Evolutionary conservation across 306 rosid genomes (phyloP).

Genomic region (Phaseolus lunatus): DNA sequence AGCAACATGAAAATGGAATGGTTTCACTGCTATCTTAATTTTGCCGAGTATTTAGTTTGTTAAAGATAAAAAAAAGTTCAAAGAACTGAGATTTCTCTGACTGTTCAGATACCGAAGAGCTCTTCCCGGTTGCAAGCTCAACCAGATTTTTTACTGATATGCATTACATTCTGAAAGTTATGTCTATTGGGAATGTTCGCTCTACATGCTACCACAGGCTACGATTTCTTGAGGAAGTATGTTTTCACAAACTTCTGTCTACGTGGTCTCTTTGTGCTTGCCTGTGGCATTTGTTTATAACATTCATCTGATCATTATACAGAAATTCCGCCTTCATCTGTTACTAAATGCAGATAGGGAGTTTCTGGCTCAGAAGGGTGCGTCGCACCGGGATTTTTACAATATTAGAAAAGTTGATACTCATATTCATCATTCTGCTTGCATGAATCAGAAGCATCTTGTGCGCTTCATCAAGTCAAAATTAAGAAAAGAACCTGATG

Average conservation of each 20-base stretch:
- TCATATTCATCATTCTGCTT: slow-evolving; percentile 93
- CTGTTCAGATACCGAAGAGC: slow-evolving; percentile 63
- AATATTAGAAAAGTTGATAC: slow-evolving; percentile 88
- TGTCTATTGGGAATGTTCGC: slow-evolving; percentile 81
- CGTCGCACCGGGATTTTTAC: slow-evolving; percentile 92
- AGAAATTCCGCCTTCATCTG: slow-evolving; percentile 93
- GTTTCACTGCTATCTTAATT: slow-evolving; percentile 3
- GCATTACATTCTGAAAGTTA: slow-evolving; percentile 75
- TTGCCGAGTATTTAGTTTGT: slow-evolving; percentile 30
- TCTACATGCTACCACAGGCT: slow-evolving; percentile 83
- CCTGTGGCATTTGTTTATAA: slow-evolving; percentile 43
- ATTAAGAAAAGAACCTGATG: slow-evolving; percentile 81
- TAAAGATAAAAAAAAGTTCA: not conserved
- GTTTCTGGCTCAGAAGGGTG: slow-evolving; percentile 79
- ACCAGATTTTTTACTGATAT: slow-evolving; percentile 82
- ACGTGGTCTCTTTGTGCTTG: slow-evolving; percentile 32
- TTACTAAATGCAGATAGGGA: slow-evolving; percentile 73
- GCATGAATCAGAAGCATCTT: slow-evolving; percentile 97
- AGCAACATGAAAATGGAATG: slow-evolving; percentile 26
- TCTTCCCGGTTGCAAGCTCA: slow-evolving; percentile 80
- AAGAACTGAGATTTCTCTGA: slow-evolving; percentile 39
- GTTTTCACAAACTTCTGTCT: slow-evolving; percentile 34
- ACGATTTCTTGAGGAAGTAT: slow-evolving; percentile 86
- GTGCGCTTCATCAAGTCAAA: slow-evolving; percentile 87
- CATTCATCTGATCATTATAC: slow-evolving; percentile 51